Conservation (phyloP, 2,329 filamentous ascomycete genomes). For the Microcyclosporella mali region DNA sequence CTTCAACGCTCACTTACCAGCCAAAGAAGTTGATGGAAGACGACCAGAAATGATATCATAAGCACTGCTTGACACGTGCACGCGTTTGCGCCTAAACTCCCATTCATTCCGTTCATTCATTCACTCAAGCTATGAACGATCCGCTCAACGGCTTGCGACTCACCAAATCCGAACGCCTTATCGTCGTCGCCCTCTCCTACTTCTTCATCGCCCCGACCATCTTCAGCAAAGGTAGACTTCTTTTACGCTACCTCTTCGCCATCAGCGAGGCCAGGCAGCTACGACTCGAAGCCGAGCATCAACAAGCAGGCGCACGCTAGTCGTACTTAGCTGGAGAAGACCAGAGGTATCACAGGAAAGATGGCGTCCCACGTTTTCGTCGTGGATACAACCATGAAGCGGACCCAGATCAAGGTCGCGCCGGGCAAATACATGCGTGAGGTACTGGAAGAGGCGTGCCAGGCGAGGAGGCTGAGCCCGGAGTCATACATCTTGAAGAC, state of each 20-base stretch:
- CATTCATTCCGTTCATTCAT: not conserved
- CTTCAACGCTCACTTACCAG: not conserved
- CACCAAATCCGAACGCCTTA: constrained; percentile 29
- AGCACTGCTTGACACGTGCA: not conserved
- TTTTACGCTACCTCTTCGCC: constrained; percentile 21
- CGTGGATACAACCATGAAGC: constrained; percentile 70
- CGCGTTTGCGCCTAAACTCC: too few relatives aligned
- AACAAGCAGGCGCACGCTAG: too few relatives aligned
- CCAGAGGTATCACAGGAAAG: not conserved
- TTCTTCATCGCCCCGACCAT: constrained; percentile 28
- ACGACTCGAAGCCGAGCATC: too few relatives aligned
- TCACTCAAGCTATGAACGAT: constrained; percentile 8
- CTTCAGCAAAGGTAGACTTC: constrained; percentile 20
- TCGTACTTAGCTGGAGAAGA: too few relatives aligned
- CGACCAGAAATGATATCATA: constrained; percentile 1
- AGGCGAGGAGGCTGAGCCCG: constrained; percentile 66
- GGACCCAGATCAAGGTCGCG: constrained; percentile 74
- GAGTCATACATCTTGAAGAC: constrained; percentile 81
- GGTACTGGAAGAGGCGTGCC: constrained; percentile 79
- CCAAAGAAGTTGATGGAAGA: constrained; percentile 2
- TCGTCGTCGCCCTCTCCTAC: constrained; percentile 31
- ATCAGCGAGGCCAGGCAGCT: constrained; percentile 5
- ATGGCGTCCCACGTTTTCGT: constrained; percentile 84
- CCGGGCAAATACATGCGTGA: constrained; percentile 77
- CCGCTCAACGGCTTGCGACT: constrained; percentile 28